A percentile compares a stretch with the other conserved stretches of the same genome.
Evolutionary conservation across 2,329 filamentous ascomycete genomes (phyloP).

Genomic region (Hypoxylon sp.): DNA sequence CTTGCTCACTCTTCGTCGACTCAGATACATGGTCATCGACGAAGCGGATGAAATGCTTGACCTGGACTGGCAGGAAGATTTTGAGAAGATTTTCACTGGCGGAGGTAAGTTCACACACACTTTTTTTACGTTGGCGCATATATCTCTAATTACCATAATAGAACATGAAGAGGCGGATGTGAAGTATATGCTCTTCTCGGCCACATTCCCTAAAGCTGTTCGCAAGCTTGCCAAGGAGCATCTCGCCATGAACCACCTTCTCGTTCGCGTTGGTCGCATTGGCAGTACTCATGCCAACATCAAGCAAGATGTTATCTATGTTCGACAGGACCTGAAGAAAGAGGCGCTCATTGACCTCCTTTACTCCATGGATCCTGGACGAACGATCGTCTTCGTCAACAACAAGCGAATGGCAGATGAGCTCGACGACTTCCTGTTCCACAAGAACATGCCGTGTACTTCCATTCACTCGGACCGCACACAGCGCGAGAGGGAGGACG

Average conservation of each 20-base stretch:
- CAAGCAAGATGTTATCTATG: slow-evolving; percentile 79
- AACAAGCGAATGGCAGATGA: slow-evolving; percentile 82
- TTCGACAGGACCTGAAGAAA: slow-evolving; percentile 77
- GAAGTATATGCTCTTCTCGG: slow-evolving; percentile 88
- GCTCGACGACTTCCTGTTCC: slow-evolving; percentile 89
- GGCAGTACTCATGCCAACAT: slow-evolving; percentile 89
- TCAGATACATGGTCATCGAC: slow-evolving; percentile 88
- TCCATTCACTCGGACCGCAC: slow-evolving; percentile 91
- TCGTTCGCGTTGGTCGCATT: slow-evolving; percentile 87
- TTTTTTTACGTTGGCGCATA: not conserved
- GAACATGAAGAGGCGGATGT: slow-evolving; percentile 79
- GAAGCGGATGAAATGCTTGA: slow-evolving; percentile 95
- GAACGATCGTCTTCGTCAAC: slow-evolving; percentile 94
- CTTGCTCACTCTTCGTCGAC: slow-evolving; percentile 78
- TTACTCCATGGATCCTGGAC: slow-evolving; percentile 75
- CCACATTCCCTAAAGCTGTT: slow-evolving; percentile 88
- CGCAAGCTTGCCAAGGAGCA: slow-evolving; percentile 83
- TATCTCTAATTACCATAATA: slow-evolving; percentile 60
- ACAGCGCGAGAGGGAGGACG: slow-evolving; percentile 92
- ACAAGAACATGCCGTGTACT: slow-evolving; percentile 82
- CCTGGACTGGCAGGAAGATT: slow-evolving; percentile 81
- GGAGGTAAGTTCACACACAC: slow-evolving; percentile 73
- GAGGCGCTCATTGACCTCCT: slow-evolving; percentile 80
- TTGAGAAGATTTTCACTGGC: slow-evolving; percentile 82
- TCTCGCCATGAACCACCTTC: slow-evolving; percentile 80